Conservation (phyloP, 345 rosid genomes). For the Conringia planisiliqua region DNA sequence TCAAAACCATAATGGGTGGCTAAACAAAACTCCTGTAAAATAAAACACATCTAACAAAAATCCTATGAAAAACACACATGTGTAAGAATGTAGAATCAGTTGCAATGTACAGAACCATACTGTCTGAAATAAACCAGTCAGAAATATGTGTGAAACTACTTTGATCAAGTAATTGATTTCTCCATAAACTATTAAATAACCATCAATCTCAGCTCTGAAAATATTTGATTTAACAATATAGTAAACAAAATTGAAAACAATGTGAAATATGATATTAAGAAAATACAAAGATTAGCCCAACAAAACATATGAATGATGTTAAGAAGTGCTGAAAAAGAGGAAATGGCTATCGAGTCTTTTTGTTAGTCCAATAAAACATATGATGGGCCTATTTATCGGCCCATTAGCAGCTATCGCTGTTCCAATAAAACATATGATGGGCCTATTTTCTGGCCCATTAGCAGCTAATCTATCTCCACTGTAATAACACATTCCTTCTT, state of each 20-base stretch:
- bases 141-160: neutral
- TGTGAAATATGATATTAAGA: neutral
- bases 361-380: neutral
- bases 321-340: too few species aligned
- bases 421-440: neutral
- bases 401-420: conserved; percentile 1
- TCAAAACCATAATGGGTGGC: neutral
- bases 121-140: neutral
- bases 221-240: too few species aligned
- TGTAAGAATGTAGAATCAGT: neutral
- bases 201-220: neutral
- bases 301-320: neutral
- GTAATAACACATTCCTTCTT: neutral
- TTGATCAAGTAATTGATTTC: neutral
- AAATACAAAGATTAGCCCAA: neutral
- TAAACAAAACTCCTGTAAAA: neutral
- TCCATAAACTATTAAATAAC: neutral
- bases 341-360: neutral
- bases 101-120: neutral
- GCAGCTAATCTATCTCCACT: neutral
- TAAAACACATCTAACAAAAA: neutral
- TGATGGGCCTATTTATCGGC: conserved; percentile 16
- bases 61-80: neutral
- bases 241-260: neutral
- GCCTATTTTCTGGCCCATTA: conserved; percentile 17